Evolutionary conservation across 1,284 basidiomycete genomes (phyloP).

Genomic region (Mycena citricolor): DNA sequence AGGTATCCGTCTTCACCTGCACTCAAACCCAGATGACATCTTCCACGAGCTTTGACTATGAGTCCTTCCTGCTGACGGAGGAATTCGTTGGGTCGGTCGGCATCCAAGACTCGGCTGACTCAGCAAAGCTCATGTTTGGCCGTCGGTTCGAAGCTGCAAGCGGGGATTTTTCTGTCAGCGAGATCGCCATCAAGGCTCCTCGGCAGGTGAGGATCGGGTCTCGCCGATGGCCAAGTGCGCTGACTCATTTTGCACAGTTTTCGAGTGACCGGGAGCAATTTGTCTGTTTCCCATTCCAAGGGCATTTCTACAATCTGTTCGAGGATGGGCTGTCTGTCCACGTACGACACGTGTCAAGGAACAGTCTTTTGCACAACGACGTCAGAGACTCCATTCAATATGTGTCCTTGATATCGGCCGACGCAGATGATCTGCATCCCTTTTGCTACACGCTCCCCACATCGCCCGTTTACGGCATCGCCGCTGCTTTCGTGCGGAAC

Average conservation of each 20-base stretch:
- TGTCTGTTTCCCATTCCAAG: conserved; percentile 7
- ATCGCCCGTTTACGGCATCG: conserved; percentile 12
- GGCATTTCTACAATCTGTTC: conserved; percentile 13
- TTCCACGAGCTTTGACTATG: background rate
- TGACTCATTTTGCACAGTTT: conserved; percentile 1
- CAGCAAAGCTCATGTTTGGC: background rate
- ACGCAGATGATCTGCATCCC: background rate
- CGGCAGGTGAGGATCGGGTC: conserved; percentile 8
- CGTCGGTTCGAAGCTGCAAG: background rate
- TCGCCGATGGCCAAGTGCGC: too few relatives aligned
- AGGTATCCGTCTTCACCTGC: conserved; percentile 1
- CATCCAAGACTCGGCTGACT: background rate
- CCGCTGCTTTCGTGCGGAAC: conserved; percentile 10
- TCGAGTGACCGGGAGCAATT: background rate
- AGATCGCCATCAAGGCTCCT: conserved; percentile 5
- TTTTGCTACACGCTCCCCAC: conserved; percentile 12
- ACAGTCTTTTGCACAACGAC: conserved; percentile 3
- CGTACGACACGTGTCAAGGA: conserved; percentile 15
- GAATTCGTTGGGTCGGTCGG: conserved; percentile 8
- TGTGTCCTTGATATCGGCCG: background rate
- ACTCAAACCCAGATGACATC: background rate
- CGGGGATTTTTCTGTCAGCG: background rate
- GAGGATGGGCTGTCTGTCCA: conserved; percentile 7
- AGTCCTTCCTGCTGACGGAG: conserved; percentile 11
- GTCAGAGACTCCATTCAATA: background rate